Conservation (phyloP, 495 filamentous ascomycete genomes). For the Penicillium canariense region DNA sequence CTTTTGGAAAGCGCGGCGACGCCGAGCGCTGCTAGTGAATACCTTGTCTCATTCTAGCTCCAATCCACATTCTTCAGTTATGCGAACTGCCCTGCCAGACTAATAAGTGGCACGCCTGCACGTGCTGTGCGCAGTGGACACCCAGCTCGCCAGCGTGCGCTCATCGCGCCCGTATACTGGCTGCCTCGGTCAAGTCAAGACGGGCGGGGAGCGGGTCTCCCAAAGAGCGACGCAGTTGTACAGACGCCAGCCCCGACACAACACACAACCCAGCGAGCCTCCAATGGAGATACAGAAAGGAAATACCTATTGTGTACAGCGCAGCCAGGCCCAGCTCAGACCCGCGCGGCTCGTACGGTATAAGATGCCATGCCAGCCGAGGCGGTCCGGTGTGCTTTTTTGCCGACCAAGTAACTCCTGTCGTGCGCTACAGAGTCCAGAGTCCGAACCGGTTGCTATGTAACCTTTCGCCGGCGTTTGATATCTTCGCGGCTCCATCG, state of each 20-base stretch:
- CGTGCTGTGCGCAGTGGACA: constrained; percentile 6
- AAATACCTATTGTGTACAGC: too few species aligned
- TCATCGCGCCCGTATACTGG: constrained; percentile 3
- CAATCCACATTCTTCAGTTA: neutral
- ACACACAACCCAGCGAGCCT: neutral
- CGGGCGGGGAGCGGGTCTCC: constrained; percentile 11
- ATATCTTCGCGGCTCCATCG: neutral
- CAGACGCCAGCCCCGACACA: too few species aligned
- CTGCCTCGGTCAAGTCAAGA: neutral
- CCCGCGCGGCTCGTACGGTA: constrained; percentile 4
- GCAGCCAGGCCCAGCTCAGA: neutral
- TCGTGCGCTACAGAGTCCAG: too few species aligned
- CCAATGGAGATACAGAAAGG: constrained; percentile 1
- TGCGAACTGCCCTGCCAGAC: neutral
- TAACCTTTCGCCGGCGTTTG: too few species aligned
- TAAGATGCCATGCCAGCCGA: constrained; percentile 2
- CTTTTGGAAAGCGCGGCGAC: neutral
- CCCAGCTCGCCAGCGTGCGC: constrained; percentile 3
- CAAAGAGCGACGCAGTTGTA: neutral
- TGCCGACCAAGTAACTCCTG: too few species aligned
- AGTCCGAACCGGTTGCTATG: too few species aligned
- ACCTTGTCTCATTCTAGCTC: neutral
- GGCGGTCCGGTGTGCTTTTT: neutral
- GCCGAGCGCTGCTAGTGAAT: neutral
- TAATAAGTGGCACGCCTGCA: neutral